Base-by-base conservation (phyloP, 73 alveolate genomes). In the Paraurostyla sp. region DNA sequence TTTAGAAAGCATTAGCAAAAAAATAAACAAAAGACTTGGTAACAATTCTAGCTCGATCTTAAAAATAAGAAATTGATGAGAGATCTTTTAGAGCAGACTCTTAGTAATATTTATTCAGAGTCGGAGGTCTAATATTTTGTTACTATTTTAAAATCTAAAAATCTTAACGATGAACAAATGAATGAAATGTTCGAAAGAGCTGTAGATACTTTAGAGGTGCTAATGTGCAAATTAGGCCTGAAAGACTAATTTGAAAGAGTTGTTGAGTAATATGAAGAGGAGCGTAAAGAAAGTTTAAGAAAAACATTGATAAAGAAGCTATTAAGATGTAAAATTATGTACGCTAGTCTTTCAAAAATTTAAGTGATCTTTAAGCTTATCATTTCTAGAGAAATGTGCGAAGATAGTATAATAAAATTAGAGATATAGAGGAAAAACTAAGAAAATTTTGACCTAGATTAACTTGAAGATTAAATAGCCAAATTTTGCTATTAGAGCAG, bases 221-320 rank as follows among this genome's bases (percentile, higher is more conserved):
- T 71, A 35, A 71, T 71, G 85, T 27, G 49, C 40, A 71, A 71
- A 36, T 11, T 71, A 7, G 85, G 85, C 3, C 20, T 71, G 33
- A 71, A 35, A 16, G 63, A 71, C 32, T 23, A 38, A 42, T 71
- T 7, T 42, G 42, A 71, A 11, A 35, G 85, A 29, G 27, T 71
- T 22, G 40, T 38, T 30, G 59, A 71, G 9, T 40, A 71, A 40
- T 71, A 71, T 36, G 85, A 71, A 35, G 32, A 42, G 15, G 85
- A 71, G 40, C 29, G 20, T 18, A 16, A 35, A 15, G 59, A 35
- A 7, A 71, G 40, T 13, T 23, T 71, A 35, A 35, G 63, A 42
- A 71, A 35, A 71, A 42, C 85, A 18, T 18, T 41, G 29, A n/a
- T 71, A 11, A 71, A 71, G 40, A n/a, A 35, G 15, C 63, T 71